These are phyloP conservation scores for Cytospora piceicola DNA, from an alignment of 2,329 filamentous ascomycete genomes.

Conservation along the genomic window DNA sequence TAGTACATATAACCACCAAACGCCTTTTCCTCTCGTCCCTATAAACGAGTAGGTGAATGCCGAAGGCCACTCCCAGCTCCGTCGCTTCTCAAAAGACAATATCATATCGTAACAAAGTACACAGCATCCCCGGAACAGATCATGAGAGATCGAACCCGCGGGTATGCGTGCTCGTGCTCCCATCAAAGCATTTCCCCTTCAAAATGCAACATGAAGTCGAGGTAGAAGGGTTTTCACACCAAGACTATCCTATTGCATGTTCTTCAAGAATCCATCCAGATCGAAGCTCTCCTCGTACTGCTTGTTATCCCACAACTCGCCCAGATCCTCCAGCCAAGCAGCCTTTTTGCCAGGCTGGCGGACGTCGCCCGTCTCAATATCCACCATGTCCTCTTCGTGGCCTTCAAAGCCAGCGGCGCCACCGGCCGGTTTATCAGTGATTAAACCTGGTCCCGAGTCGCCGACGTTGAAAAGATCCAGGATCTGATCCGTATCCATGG, in stretches of 20 bases:
- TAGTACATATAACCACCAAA: conserved; percentile 20
- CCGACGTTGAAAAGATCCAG: conserved; percentile 93
- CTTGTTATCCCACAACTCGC: conserved; percentile 94
- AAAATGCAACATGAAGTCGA: not conserved
- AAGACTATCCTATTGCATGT: conserved; percentile 67
- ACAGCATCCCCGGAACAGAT: conserved; percentile 1
- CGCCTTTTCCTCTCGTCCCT: conserved; percentile 16
- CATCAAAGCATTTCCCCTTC: not conserved
- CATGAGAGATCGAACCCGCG: conserved; percentile 8
- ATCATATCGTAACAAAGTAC: conserved; percentile 16
- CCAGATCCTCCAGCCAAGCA: conserved; percentile 90
- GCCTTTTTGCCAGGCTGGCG: conserved; percentile 92
- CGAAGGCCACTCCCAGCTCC: conserved; percentile 24
- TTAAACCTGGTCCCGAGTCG: conserved; percentile 71
- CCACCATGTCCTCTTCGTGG: conserved; percentile 84
- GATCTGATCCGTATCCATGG: conserved; percentile 99
- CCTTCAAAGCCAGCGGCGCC: conserved; percentile 58
- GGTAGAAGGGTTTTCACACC: not conserved
- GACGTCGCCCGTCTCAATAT: conserved; percentile 89
- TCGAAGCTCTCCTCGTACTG: conserved; percentile 99
- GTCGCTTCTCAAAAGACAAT: conserved; percentile 16
- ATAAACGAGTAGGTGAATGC: conserved; percentile 19
- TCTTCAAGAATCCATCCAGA: conserved; percentile 91
- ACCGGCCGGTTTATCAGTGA: conserved; percentile 58
- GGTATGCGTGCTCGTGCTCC: not conserved